Base-by-base conservation (phyloP, 1,284 basidiomycete species). In the Xanthoconium separans region DNA sequence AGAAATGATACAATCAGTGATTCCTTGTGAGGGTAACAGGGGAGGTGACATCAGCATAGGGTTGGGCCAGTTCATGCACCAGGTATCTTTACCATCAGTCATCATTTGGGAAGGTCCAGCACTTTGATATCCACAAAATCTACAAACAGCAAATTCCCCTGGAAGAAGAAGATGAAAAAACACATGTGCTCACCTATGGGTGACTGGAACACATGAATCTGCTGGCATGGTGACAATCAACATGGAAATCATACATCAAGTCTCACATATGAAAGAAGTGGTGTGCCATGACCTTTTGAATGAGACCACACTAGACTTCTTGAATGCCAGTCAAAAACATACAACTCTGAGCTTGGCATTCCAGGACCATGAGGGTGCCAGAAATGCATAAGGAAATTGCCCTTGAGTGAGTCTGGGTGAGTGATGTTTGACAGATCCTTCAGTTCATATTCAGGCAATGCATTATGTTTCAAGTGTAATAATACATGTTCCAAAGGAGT, bases 201-300 rank as follows among this genome's bases (percentile, higher is more conserved):
- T 40, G 67, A 69, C 33, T 58, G 63, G 43, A 69, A 69, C 27
- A 59, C 54, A 13, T 68, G 66, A 56, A 69, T 50, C 67, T 71
- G 41, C 37, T 10, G 33, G 49, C 46, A 13, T 16, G 41, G 39
- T 22, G 33, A 47, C 33, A 46, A 55, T 66, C 50, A 69, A 53
- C 20, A 18, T 34, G 56, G 43, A 50, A 33, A 31, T 46, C 42
- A 50, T n/a, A 39, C 20, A n/a, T 39, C 5, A 20, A 20, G 36
- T n/a, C 66, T 62, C 54, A 69, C 70, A 57, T 69, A 70, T n/a
- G 67, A 70, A 51, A 72, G 64, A 16, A 72, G 47, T 1, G 60
- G 40, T 33, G 57, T 52, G 6, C 37, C 51, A 42, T 66, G 57
- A 8, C 70, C 69, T 20, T 69, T 70, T 2, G 68, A 69, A 24